phyloP scores from a whole-genome alignment of 805 yeast species.

The Myxozyma vanderwaltii region DNA sequence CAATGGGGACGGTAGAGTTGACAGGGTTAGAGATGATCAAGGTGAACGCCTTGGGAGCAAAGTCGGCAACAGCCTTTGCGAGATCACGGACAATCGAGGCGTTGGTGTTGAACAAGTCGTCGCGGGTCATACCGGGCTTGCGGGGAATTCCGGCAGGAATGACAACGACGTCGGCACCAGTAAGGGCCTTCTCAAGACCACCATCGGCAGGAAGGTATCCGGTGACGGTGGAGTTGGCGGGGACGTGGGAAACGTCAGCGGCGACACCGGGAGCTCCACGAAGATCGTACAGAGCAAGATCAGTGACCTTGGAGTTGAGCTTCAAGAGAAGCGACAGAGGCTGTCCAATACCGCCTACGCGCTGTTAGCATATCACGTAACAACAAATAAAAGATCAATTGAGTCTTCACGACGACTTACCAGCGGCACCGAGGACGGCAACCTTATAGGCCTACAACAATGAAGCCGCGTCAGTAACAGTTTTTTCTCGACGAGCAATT shows the following conservation, averaged over 20 bases:
- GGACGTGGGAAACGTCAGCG: slow-evolving; percentile 90
- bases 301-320: slow-evolving; percentile 84
- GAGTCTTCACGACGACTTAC: slow-evolving; percentile 4
- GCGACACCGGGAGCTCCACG: slow-evolving; percentile 96
- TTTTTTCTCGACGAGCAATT: neutral
- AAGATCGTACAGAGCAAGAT: slow-evolving; percentile 82
- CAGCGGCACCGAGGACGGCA: slow-evolving; percentile 76
- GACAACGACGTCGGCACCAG: slow-evolving; percentile 73
- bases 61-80: slow-evolving; percentile 80
- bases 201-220: slow-evolving; percentile 84
- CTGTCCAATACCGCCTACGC: slow-evolving; percentile 84
- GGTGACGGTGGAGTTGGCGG: slow-evolving; percentile 84
- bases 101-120: slow-evolving; percentile 92
- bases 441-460: slow-evolving; percentile 54
- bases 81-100: slow-evolving; percentile 93
- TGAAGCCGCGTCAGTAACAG: neutral
- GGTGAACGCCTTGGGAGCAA: slow-evolving; percentile 81
- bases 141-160: slow-evolving; percentile 97
- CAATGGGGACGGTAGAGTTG: slow-evolving; percentile 96
- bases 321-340: slow-evolving; percentile 82
- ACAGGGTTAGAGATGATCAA: slow-evolving; percentile 91
- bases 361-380: neutral
- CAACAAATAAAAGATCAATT: slow-evolving; percentile 45
- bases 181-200: slow-evolving; percentile 69
- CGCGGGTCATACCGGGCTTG: slow-evolving; percentile 99